Evolutionary conservation across 2,329 filamentous ascomycete genomes (phyloP).

Genomic region (Ascochyta viciae-villosae): DNA sequence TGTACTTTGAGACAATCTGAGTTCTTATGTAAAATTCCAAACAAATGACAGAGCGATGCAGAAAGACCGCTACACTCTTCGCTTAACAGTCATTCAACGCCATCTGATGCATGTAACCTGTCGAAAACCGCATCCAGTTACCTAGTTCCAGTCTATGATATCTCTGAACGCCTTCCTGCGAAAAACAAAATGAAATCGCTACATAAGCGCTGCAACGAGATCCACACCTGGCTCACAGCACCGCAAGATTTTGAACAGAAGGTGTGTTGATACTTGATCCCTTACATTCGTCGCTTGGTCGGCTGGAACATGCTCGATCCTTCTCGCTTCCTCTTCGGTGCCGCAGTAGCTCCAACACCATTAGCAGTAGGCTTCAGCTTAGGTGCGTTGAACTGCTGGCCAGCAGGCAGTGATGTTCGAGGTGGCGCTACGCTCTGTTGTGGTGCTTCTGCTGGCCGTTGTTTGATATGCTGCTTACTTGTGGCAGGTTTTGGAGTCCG

Average conservation of each 20-base stretch:
- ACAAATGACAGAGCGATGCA: too few species aligned
- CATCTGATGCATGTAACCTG: neutral
- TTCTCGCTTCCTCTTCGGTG: constrained; percentile 28
- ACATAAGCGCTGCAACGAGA: neutral
- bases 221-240: too few species aligned
- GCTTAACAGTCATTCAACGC: neutral
- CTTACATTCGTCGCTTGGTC: constrained; percentile 12
- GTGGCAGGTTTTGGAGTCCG: constrained; percentile 12
- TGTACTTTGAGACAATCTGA: too few species aligned
- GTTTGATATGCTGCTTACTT: constrained; percentile 31
- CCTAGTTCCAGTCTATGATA: neutral
- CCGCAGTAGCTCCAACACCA: constrained; percentile 15
- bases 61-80: neutral
- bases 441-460: constrained; percentile 25
- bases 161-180: neutral
- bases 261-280: too few species aligned
- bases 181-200: neutral
- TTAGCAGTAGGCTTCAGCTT: constrained; percentile 25
- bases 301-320: constrained; percentile 31
- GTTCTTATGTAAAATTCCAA: too few species aligned
- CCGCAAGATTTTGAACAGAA: neutral
- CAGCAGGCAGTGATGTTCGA: constrained; percentile 37
- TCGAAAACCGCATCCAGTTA: neutral
- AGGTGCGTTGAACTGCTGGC: constrained; percentile 40
- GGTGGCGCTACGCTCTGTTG: constrained; percentile 21